Evolutionary conservation across 345 rosid genomes (phyloP).

Genomic region (Syzygium aqueum): DNA sequence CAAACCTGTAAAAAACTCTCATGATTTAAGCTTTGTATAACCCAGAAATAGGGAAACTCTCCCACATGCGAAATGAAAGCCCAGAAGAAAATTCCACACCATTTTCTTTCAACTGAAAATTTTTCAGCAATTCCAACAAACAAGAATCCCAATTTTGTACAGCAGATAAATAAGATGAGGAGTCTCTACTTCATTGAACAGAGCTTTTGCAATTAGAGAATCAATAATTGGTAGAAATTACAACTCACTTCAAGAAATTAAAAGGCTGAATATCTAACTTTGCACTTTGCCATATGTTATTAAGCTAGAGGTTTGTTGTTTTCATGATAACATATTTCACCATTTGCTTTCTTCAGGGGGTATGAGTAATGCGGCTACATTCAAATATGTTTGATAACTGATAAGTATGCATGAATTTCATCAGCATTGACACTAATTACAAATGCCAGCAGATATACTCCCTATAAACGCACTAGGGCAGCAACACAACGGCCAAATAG

Average conservation of each 20-base stretch:
- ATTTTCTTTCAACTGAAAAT: neutral
- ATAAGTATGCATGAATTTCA: neutral
- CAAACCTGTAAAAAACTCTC: constrained; percentile 44
- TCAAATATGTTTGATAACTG: neutral
- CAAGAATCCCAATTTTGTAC: neutral
- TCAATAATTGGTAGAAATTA: neutral
- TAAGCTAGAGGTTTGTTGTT: neutral
- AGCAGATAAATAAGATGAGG: neutral
- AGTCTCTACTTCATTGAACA: neutral
- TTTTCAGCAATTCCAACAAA: neutral
- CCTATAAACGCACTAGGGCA: neutral
- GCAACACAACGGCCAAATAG: neutral
- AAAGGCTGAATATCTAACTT: neutral
- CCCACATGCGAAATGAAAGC: neutral
- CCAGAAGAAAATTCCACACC: neutral
- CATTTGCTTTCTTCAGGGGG: neutral
- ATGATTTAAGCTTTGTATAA: neutral
- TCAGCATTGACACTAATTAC: neutral
- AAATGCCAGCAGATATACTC: neutral
- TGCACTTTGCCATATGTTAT: neutral
- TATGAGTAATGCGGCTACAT: neutral
- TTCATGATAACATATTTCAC: neutral
- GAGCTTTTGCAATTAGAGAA: neutral
- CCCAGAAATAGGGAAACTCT: neutral
- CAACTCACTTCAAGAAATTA: neutral